Percentiles rank a stretch among this genome's conserved stretches.
Conservation (phyloP, 2,329 filamentous ascomycete species). For the Aspergillus arachidicola region DNA sequence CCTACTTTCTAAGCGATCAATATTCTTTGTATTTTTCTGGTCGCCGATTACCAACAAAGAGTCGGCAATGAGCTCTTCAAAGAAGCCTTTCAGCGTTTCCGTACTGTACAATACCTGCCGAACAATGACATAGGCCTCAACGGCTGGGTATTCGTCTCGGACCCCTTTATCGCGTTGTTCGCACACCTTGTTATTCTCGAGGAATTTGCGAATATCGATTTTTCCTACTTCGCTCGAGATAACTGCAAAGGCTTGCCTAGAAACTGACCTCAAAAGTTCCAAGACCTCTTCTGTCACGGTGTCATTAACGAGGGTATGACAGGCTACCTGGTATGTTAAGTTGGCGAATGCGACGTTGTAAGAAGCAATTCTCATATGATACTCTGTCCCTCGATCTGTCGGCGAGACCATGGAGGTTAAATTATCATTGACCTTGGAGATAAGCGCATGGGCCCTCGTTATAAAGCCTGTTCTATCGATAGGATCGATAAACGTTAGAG, state of each 20-base stretch:
- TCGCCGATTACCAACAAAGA: slow-evolving; percentile 34
- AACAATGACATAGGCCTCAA: slow-evolving; percentile 52
- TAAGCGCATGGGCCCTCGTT: slow-evolving; percentile 34
- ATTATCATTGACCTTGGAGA: slow-evolving; percentile 44
- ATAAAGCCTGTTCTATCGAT: slow-evolving; percentile 56
- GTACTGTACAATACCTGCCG: slow-evolving; percentile 45
- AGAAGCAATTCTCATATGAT: slow-evolving; percentile 27
- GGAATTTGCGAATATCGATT: slow-evolving; percentile 43
- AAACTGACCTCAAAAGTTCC: slow-evolving; percentile 35
- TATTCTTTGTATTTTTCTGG: slow-evolving; percentile 37
- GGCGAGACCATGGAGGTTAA: slow-evolving; percentile 23
- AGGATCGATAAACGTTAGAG: slow-evolving; percentile 56
- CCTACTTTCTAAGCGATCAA: slow-evolving; percentile 36
- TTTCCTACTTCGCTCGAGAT: slow-evolving; percentile 38
- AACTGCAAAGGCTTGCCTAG: slow-evolving; percentile 39
- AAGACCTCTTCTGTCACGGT: slow-evolving; percentile 27
- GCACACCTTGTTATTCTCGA: slow-evolving; percentile 48
- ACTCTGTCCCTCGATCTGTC: slow-evolving; percentile 19
- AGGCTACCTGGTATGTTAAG: slow-evolving; percentile 41
- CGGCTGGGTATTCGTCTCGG: slow-evolving; percentile 43
- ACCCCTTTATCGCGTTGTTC: slow-evolving; percentile 53
- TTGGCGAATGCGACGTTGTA: slow-evolving; percentile 42
- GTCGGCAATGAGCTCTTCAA: slow-evolving; percentile 49
- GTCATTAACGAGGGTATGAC: slow-evolving; percentile 33
- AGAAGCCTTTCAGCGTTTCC: slow-evolving; percentile 32